phyloP scores from a whole-genome alignment of 441 rosid genomes.

The Populus trichocarpa region DNA sequence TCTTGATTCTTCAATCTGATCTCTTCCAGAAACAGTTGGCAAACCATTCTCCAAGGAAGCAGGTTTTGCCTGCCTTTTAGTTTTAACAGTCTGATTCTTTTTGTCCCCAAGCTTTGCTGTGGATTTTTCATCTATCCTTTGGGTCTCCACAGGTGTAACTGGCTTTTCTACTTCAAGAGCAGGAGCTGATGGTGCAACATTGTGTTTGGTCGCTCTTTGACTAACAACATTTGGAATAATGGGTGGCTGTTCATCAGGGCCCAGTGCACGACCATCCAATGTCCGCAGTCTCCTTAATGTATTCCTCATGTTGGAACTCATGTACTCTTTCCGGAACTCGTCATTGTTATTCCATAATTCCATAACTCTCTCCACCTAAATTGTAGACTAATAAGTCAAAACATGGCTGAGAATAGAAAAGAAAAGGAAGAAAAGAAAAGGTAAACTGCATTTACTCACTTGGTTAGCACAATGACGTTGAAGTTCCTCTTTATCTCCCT shows the following conservation, averaged over 20 bases:
- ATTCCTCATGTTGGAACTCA: slow-evolving; percentile 53
- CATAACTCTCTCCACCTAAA: slow-evolving; percentile 73
- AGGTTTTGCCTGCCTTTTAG: slow-evolving; percentile 38
- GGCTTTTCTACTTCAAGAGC: slow-evolving; percentile 23
- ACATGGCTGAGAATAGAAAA: neutral
- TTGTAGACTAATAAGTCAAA: slow-evolving; percentile 20
- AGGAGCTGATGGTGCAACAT: slow-evolving; percentile 25
- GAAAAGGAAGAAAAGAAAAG: slow-evolving; percentile 6
- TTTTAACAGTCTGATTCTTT: slow-evolving; percentile 38
- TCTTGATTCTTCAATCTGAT: slow-evolving; percentile 38
- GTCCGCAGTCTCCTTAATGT: slow-evolving; percentile 73
- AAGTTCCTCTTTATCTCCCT: slow-evolving; percentile 55
- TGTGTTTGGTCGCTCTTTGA: slow-evolving; percentile 41
- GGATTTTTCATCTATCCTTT: neutral
- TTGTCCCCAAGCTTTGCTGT: slow-evolving; percentile 34
- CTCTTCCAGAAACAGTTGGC: slow-evolving; percentile 36
- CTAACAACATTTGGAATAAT: slow-evolving; percentile 33
- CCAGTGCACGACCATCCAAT: slow-evolving; percentile 80
- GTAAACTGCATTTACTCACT: slow-evolving; percentile 33
- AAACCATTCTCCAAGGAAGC: slow-evolving; percentile 27
- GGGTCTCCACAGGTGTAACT: slow-evolving; percentile 10
- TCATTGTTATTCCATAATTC: slow-evolving; percentile 58
- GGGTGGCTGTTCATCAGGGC: slow-evolving; percentile 73
- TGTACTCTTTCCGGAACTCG: slow-evolving; percentile 66
- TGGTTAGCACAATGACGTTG: slow-evolving; percentile 60